Percentiles rank a stretch among this genome's conserved stretches.
phyloP scores from a whole-genome alignment of 2,329 filamentous ascomycete species.

The Mollisiaceae sp. region DNA sequence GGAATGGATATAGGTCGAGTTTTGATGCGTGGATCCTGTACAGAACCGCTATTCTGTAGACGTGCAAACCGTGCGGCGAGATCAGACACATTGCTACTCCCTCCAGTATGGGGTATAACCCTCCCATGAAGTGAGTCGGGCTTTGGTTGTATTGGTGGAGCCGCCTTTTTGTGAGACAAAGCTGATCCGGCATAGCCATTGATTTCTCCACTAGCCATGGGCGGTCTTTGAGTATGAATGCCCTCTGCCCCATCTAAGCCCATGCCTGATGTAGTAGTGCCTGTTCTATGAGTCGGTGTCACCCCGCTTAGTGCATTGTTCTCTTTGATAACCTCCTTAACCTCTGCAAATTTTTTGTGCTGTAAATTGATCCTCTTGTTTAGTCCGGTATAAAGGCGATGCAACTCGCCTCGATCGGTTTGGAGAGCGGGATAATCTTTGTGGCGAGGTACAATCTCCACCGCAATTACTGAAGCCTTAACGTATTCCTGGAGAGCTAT shows the following conservation, averaged over 20 bases:
- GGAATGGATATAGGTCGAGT: conserved; percentile 53
- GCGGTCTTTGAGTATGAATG: conserved; percentile 26
- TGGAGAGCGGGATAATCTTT: conserved; percentile 73
- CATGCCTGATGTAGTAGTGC: not conserved
- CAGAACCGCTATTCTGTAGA: conserved; percentile 47
- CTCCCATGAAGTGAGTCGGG: conserved; percentile 70
- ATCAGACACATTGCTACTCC: conserved; percentile 50
- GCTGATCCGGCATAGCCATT: conserved; percentile 37
- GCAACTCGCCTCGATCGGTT: conserved; percentile 55
- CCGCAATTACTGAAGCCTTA: conserved; percentile 77
- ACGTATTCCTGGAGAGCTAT: conserved; percentile 84
- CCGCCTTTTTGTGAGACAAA: conserved; percentile 43
- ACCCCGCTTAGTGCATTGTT: conserved; percentile 69
- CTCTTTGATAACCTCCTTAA: conserved; percentile 64
- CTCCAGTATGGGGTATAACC: conserved; percentile 50
- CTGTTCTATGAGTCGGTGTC: conserved; percentile 16
- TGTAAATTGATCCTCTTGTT: conserved; percentile 56
- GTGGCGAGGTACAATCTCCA: conserved; percentile 77
- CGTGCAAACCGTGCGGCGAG: conserved; percentile 62
- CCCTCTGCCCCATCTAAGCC: conserved; percentile 16
- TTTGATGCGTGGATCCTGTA: conserved; percentile 57
- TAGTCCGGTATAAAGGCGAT: conserved; percentile 55
- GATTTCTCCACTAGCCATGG: conserved; percentile 12
- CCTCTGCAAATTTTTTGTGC: conserved; percentile 56
- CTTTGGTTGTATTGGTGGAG: conserved; percentile 64